Evolutionary conservation across 768 basidiomycete species (phyloP).

Genomic region (Mycena venus): DNA sequence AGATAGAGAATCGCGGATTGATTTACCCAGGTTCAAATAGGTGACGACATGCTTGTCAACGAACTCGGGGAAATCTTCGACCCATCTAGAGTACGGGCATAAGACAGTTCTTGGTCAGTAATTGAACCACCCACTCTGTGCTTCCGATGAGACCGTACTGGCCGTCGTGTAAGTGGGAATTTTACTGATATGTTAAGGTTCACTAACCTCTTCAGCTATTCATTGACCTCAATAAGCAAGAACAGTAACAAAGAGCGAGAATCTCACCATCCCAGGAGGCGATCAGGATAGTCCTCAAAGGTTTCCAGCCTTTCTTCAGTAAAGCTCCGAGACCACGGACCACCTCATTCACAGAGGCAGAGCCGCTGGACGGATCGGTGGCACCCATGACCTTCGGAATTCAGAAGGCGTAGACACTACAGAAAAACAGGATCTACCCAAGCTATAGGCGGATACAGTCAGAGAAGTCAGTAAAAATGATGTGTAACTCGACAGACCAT

Average conservation of each 20-base stretch:
- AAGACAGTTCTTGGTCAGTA: neutral
- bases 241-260: neutral
- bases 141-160: constrained; percentile 82
- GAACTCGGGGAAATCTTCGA: constrained; percentile 91
- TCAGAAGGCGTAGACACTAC: neutral
- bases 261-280: constrained; percentile 87
- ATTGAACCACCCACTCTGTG: constrained; percentile 64
- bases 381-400: constrained; percentile 63
- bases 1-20: neutral
- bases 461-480: neutral
- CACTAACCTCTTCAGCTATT: constrained; percentile 27
- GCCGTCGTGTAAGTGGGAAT: neutral
- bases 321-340: constrained; percentile 68
- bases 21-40: constrained; percentile 80
- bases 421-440: constrained; percentile 14
- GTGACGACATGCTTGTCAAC: constrained; percentile 84
- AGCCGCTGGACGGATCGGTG: constrained; percentile 69
- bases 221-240: constrained; percentile 13
- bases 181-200: neutral
- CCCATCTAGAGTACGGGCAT: constrained; percentile 61
- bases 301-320: constrained; percentile 72
- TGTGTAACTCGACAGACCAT: constrained; percentile 56
- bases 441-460: constrained; percentile 1
- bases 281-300: constrained; percentile 78
- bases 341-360: constrained; percentile 67